phyloP scores from a whole-genome alignment of 2,329 filamentous ascomycete genomes.

The Sclerotinia spermophila region DNA sequence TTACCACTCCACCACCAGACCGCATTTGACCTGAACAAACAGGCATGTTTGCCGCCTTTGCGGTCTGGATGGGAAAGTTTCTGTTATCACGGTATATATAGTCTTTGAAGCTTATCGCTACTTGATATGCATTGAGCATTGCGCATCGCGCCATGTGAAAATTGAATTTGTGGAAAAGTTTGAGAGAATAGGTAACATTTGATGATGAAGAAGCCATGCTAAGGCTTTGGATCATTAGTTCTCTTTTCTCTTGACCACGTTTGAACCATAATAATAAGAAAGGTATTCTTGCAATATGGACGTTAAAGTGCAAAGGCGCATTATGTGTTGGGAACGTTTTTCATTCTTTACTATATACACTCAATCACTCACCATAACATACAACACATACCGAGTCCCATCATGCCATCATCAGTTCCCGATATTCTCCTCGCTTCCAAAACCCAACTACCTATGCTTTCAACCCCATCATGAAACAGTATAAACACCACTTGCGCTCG shows the following conservation, averaged over 20 bases:
- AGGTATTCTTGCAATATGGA: not conserved
- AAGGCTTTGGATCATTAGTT: not conserved
- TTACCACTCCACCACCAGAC: not conserved
- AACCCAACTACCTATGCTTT: not conserved
- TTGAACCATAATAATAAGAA: not conserved
- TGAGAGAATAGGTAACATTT: not conserved
- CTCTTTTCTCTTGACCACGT: not conserved
- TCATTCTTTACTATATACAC: not conserved
- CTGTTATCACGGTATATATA: not conserved
- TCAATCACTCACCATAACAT: not conserved
- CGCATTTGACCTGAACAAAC: not conserved
- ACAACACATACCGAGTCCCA: not conserved
- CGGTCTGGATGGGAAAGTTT: not conserved
- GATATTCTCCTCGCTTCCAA: not conserved
- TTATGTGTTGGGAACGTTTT: not conserved
- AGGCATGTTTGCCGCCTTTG: not conserved
- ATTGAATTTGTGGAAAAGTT: not conserved
- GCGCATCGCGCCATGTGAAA: too few species aligned
- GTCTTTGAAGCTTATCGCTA: not conserved
- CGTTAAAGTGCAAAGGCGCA: not conserved
- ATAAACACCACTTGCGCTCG: constrained; percentile 24
- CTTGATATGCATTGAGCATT: too few species aligned
- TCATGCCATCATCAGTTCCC: too few species aligned
- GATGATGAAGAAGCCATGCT: not conserved
- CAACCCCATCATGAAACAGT: constrained; percentile 14